Percentiles rank a stretch among this genome's conserved stretches.
These are phyloP conservation scores for Boechera retrofracta DNA, from an alignment of 345 rosid genomes.

Conservation along the genomic window DNA sequence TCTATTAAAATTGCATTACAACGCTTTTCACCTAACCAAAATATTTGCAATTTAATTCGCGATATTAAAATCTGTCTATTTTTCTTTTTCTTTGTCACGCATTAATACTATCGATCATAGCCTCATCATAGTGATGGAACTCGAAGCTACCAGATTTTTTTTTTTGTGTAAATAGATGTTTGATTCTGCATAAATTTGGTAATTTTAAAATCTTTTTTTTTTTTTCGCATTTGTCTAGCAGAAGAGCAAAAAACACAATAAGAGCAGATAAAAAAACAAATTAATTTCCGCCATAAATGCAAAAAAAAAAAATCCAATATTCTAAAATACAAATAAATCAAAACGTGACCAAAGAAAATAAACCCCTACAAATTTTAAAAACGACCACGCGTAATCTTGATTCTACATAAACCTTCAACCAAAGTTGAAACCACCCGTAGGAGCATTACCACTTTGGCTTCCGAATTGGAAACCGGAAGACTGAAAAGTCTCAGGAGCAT, in stretches of 20 bases:
- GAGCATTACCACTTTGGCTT: conserved; percentile 51
- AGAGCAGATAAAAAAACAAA: neutral
- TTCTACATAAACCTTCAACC: conserved; percentile 41
- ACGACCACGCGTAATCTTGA: neutral
- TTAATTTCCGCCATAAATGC: neutral
- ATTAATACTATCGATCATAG: neutral
- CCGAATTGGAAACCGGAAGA: conserved; percentile 67
- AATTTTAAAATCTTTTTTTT: neutral
- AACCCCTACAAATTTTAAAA: neutral
- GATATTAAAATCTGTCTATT: neutral
- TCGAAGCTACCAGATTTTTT: too few species aligned
- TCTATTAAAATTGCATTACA: neutral
- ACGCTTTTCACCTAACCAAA: neutral
- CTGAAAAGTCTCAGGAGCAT: conserved; percentile 41
- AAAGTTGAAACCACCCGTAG: conserved; percentile 76
- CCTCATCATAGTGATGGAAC: neutral
- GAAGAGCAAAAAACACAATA: neutral
- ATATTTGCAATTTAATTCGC: neutral
- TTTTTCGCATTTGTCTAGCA: neutral
- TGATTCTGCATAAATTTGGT: neutral
- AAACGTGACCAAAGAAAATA: neutral
- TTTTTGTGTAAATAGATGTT: too few species aligned
- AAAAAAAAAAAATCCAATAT: neutral
- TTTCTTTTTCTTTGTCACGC: neutral
- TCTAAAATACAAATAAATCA: neutral